Base-by-base conservation (phyloP, 257 asterid species). In the Vinca minor region DNA sequence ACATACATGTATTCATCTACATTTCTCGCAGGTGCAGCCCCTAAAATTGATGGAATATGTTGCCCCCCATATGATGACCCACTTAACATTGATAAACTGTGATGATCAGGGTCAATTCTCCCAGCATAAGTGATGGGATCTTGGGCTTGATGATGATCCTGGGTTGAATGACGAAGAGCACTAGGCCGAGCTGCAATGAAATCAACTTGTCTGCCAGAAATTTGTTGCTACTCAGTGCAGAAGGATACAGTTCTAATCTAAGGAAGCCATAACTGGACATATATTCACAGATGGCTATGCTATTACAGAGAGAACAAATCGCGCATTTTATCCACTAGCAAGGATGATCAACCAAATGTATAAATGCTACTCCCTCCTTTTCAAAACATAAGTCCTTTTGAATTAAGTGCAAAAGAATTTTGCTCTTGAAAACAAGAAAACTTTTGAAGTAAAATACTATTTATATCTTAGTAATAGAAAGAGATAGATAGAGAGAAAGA, bases 181-280 rank as follows among this genome's bases (percentile, higher is more conserved):
- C 81, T 68, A 64, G 88, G 75, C 81, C 98, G 83, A 65, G 96
- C 75, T 73, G 95, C 85, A 71, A 85, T 94, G 72, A 84, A 89
- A 76, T 93, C 97, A 72, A 84, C 76, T 80, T 89, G 95, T 93
- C 98, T 93, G 97, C 94, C 91, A 93, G 80, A 89, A 89, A 85
- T 79, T 74, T 73, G 76, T 72, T 73, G 81, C 86, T 73, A 76
- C 85, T 89, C 82, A 92, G 94, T 79, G 81, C 80, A 78, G 69
- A 77, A 71, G 60, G 78, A 78, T 73, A 77, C 71, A 63, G 74
- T 69, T 67, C 76, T 69, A 74, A 56, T 69, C 62, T 66, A 71
- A 70, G 77, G 80, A 74, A 83, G 73, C 70, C 67, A 71, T 76
- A 70, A 70, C 67, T 62, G 73, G 80, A 53, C 44, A 58, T n/a